Conservation (phyloP, 2,329 filamentous ascomycete genomes). For the Bertia moriformis region DNA sequence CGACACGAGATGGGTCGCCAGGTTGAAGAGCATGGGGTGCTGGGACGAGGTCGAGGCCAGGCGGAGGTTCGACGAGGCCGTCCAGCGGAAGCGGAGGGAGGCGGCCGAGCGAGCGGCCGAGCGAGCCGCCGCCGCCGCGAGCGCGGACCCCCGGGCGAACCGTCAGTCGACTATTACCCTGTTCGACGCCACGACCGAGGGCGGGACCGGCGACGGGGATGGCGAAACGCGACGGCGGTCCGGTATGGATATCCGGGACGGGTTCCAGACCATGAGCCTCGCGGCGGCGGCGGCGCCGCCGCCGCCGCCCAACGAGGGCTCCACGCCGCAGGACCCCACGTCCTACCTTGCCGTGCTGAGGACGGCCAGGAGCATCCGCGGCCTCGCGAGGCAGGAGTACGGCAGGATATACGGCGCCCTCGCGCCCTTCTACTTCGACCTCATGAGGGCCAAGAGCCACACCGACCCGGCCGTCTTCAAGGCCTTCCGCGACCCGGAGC, state of each 20-base stretch:
- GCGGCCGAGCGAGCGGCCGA: conserved; percentile 19
- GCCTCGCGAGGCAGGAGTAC: conserved; percentile 76
- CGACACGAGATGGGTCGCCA: conserved; percentile 83
- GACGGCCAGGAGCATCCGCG: conserved; percentile 63
- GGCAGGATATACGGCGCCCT: conserved; percentile 84
- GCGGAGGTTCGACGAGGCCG: conserved; percentile 61
- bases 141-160: too few relatives aligned
- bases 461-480: conserved; percentile 74
- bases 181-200: conserved; percentile 61
- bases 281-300: conserved; percentile 9
- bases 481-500: conserved; percentile 73
- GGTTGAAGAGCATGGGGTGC: conserved; percentile 71
- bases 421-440: conserved; percentile 76
- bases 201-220: conserved; percentile 43
- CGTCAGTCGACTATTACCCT: conserved; percentile 37
- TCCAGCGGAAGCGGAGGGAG: conserved; percentile 45
- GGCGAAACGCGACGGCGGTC: conserved; percentile 11
- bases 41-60: conserved; percentile 87
- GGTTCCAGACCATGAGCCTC: conserved; percentile 67
- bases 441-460: conserved; percentile 57
- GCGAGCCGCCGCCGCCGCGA: conserved; percentile 7
- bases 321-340: conserved; percentile 44
- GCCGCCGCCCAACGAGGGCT: conserved; percentile 24
- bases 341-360: conserved; percentile 57
- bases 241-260: conserved; percentile 31